Evolutionary conservation across 2,329 filamentous ascomycete species (phyloP).

Genomic region (Fusarium miscanthi): DNA sequence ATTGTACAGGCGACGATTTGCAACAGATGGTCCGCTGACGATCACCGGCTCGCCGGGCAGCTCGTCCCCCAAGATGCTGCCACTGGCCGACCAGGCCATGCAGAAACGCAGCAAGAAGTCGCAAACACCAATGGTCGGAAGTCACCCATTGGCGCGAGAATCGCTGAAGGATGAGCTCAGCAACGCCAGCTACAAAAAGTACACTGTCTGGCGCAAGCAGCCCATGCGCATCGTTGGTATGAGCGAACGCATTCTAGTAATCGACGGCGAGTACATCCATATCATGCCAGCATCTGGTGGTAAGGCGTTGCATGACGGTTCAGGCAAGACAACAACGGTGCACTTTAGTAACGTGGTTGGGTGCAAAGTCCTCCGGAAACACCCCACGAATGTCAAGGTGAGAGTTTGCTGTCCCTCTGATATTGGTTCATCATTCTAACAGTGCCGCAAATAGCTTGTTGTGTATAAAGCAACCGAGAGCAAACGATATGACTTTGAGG

Average conservation of each 20-base stretch:
- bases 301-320: conserved; percentile 71
- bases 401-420: conserved; percentile 40
- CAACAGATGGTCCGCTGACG: conserved; percentile 76
- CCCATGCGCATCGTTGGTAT: conserved; percentile 82
- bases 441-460: conserved; percentile 61
- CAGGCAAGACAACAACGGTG: conserved; percentile 80
- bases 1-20: conserved; percentile 78
- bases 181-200: conserved; percentile 75
- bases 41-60: conserved; percentile 76
- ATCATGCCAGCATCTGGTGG: conserved; percentile 79
- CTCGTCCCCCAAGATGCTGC: conserved; percentile 74
- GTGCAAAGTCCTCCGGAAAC: conserved; percentile 82
- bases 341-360: conserved; percentile 86
- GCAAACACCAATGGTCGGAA: conserved; percentile 62
- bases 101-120: conserved; percentile 63
- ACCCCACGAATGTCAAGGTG: conserved; percentile 84
- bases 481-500: conserved; percentile 88
- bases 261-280: conserved; percentile 88
- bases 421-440: conserved; percentile 20
- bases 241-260: conserved; percentile 79
- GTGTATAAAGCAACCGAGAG: conserved; percentile 81
- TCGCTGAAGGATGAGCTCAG: conserved; percentile 68
- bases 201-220: conserved; percentile 84
- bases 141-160: conserved; percentile 75
- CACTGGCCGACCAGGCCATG: conserved; percentile 58